These are phyloP conservation scores for Tulasnella sp. DNA, from an alignment of 768 basidiomycete species.

Conservation along the genomic window DNA sequence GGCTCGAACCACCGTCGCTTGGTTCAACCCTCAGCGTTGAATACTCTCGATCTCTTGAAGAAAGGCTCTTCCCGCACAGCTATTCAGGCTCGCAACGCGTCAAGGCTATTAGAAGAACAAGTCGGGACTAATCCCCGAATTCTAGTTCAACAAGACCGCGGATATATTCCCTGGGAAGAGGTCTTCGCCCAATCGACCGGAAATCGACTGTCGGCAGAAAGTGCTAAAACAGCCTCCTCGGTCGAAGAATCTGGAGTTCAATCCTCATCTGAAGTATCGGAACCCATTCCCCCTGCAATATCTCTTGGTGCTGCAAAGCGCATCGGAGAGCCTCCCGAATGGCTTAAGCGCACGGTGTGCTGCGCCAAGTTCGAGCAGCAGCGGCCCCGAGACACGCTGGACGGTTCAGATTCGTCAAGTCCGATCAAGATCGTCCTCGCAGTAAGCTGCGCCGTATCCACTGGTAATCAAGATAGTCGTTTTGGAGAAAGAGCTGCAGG, in stretches of 20 bases:
- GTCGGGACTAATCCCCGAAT: conserved; percentile 75
- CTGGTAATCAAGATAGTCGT: conserved; percentile 38
- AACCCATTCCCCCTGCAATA: background rate
- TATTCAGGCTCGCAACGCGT: conserved; percentile 73
- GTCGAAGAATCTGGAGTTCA: conserved; percentile 21
- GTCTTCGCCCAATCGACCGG: conserved; percentile 38
- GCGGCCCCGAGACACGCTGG: background rate
- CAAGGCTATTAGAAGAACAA: conserved; percentile 78
- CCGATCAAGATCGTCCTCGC: conserved; percentile 45
- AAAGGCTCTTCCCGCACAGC: conserved; percentile 74
- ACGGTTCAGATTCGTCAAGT: background rate
- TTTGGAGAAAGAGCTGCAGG: conserved; percentile 28
- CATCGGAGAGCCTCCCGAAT: conserved; percentile 49
- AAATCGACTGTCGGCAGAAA: conserved; percentile 2
- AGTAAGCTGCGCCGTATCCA: conserved; percentile 51
- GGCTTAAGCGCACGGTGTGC: conserved; percentile 75
- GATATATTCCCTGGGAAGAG: conserved; percentile 70
- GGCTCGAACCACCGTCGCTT: background rate
- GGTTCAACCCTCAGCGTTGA: conserved; percentile 46
- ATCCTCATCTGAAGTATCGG: background rate
- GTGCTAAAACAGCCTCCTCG: conserved; percentile 7
- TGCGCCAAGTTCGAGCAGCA: conserved; percentile 63
- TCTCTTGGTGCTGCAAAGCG: background rate
- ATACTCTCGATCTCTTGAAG: conserved; percentile 86
- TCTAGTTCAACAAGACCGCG: conserved; percentile 69